Conservation (phyloP, 176 grass and related monocot species). For the Phoenix roebelenii region DNA sequence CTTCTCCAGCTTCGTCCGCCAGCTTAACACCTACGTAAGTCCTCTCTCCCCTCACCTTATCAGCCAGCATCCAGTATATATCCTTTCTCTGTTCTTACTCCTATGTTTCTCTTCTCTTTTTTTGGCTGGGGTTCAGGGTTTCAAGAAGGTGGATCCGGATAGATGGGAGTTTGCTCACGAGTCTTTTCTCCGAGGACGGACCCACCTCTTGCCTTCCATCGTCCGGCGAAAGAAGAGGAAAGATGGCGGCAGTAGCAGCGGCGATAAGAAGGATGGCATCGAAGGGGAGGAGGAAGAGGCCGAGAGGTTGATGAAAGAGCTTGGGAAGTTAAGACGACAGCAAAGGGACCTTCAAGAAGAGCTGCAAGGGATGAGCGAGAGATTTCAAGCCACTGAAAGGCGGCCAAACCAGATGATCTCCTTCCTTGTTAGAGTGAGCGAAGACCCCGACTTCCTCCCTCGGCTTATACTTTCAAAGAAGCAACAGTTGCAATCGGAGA, state of each 20-base stretch:
- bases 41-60: not conserved
- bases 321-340: constrained; percentile 36
- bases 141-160: constrained; percentile 69
- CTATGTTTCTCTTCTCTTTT: no score
- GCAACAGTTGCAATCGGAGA: constrained; percentile 2
- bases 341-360: constrained; percentile 45
- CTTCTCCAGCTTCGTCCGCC: constrained; percentile 29
- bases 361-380: constrained; percentile 46
- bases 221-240: constrained; percentile 34
- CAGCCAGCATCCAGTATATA: no score
- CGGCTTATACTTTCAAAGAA: constrained; percentile 18
- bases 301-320: constrained; percentile 27
- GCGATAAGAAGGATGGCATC: no score
- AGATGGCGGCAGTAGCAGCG: not conserved
- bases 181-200: constrained; percentile 54
- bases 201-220: constrained; percentile 42
- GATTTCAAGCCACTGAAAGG: constrained; percentile 49
- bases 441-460: constrained; percentile 34
- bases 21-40: constrained; percentile 24
- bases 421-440: constrained; percentile 36
- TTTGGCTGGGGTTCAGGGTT: constrained; percentile 30
- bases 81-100: no score
- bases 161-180: constrained; percentile 76
- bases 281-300: constrained; percentile 1
- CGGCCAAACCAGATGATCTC: constrained; percentile 50